Conservation (phyloP, 1,284 basidiomycete genomes). For the Ganoderma leucocontextum region DNA sequence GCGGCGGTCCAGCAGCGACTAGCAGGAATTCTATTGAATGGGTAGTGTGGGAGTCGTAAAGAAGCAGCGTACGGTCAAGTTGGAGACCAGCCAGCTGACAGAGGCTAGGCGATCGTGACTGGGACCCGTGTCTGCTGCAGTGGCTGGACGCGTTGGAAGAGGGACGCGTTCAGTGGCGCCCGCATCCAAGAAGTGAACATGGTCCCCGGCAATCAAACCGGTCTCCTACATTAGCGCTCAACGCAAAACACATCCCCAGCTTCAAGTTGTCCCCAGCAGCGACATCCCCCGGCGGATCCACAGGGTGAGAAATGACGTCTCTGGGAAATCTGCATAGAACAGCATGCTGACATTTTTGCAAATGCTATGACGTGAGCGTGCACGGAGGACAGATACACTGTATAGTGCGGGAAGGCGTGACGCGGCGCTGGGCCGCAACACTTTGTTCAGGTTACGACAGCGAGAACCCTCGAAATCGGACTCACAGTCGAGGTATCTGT, state of each 20-base stretch:
- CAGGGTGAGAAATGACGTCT: not conserved
- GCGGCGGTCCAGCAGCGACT: not conserved
- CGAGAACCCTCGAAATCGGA: too few relatives aligned
- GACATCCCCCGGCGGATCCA: too few relatives aligned
- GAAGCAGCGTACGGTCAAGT: not conserved
- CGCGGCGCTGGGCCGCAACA: too few relatives aligned
- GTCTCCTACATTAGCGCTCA: constrained; percentile 11
- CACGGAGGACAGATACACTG: not conserved
- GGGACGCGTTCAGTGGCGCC: constrained; percentile 3
- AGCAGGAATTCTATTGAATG: not conserved
- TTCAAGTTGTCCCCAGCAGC: too few relatives aligned
- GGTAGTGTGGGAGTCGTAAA: too few relatives aligned
- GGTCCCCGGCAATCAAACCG: constrained; percentile 31
- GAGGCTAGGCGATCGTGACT: not conserved
- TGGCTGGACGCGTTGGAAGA: not conserved
- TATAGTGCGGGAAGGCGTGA: too few relatives aligned
- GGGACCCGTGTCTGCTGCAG: not conserved
- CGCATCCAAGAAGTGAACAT: not conserved
- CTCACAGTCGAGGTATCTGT: too few relatives aligned
- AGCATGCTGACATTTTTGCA: not conserved
- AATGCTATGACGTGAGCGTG: not conserved
- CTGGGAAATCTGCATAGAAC: not conserved
- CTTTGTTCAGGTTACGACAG: too few relatives aligned
- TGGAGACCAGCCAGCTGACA: not conserved
- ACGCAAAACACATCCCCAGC: not conserved